phyloP scores from a whole-genome alignment of 257 asterid species.

The Ajuga chamaepitys region DNA sequence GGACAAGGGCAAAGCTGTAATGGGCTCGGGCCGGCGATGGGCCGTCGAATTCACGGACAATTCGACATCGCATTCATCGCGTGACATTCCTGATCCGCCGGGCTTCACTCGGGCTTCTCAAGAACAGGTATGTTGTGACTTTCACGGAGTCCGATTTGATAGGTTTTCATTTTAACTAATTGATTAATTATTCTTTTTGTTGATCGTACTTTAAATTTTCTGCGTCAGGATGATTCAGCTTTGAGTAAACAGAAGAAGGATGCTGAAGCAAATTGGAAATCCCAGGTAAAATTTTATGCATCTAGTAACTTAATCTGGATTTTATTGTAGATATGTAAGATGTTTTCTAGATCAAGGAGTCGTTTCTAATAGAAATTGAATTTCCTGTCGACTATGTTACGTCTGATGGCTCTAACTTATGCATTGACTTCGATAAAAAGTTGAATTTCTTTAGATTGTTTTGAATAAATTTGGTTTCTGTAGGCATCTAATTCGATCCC shows the following conservation, averaged over 20 bases:
- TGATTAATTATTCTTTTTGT: not conserved
- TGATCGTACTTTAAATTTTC: not conserved
- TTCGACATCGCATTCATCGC: slow-evolving; percentile 66
- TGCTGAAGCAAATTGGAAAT: slow-evolving; percentile 84
- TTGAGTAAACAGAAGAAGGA: slow-evolving; percentile 80
- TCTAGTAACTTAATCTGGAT: not conserved
- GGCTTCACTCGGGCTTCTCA: slow-evolving; percentile 79
- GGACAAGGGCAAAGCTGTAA: slow-evolving; percentile 79
- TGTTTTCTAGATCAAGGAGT: not conserved
- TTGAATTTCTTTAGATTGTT: not conserved
- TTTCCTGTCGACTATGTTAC: not conserved
- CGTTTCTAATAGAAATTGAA: not conserved
- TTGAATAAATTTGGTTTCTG: not conserved
- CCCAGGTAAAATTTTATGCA: slow-evolving; percentile 39
- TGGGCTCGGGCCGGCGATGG: slow-evolving; percentile 85
- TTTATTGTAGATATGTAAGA: not conserved
- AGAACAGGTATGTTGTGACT: slow-evolving; percentile 57
- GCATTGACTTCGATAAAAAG: not conserved
- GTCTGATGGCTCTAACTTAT: not conserved
- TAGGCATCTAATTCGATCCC: not conserved
- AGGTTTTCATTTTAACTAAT: too few relatives aligned
- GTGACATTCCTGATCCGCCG: slow-evolving; percentile 84
- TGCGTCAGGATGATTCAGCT: slow-evolving; percentile 70
- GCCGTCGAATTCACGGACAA: slow-evolving; percentile 78
- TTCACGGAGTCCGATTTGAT: not conserved